phyloP scores from a whole-genome alignment of 1,284 basidiomycete species.

The Hymenochaete sp. region DNA sequence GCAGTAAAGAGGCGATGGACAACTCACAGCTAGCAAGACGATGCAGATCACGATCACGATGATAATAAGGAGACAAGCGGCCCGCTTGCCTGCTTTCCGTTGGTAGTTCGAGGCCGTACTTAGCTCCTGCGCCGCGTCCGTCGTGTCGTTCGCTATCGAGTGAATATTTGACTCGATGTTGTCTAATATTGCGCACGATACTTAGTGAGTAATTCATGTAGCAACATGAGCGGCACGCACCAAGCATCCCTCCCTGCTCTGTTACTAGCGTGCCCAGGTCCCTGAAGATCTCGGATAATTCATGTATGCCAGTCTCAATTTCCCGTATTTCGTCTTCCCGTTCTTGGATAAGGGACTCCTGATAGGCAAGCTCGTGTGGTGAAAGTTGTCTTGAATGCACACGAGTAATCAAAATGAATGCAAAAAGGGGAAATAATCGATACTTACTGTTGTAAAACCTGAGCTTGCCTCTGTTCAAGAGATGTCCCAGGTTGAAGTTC shows the following conservation, averaged over 20 bases:
- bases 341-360: constrained; percentile 93
- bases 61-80: constrained; percentile 84
- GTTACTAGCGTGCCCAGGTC: constrained; percentile 92
- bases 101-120: constrained; percentile 91
- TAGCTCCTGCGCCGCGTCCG: constrained; percentile 81
- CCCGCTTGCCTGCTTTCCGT: constrained; percentile 84
- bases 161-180: constrained; percentile 96
- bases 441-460: constrained; percentile 47
- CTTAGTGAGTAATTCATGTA: neutral
- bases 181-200: constrained; percentile 42
- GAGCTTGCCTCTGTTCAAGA: constrained; percentile 58
- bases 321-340: constrained; percentile 93
- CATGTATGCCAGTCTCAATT: constrained; percentile 96
- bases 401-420: neutral
- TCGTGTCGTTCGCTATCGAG: constrained; percentile 78
- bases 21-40: constrained; percentile 82
- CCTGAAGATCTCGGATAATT: constrained; percentile 94
- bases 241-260: constrained; percentile 92
- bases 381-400: constrained; percentile 48
- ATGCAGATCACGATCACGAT: constrained; percentile 82
- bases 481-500: constrained; percentile 31
- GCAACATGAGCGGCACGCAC: constrained; percentile 39
- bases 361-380: constrained; percentile 89
- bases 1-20: neutral
- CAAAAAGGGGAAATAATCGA: neutral